These are phyloP conservation scores for Hypoxylon sp. DNA, from an alignment of 2,329 filamentous ascomycete genomes.

Conservation along the genomic window DNA sequence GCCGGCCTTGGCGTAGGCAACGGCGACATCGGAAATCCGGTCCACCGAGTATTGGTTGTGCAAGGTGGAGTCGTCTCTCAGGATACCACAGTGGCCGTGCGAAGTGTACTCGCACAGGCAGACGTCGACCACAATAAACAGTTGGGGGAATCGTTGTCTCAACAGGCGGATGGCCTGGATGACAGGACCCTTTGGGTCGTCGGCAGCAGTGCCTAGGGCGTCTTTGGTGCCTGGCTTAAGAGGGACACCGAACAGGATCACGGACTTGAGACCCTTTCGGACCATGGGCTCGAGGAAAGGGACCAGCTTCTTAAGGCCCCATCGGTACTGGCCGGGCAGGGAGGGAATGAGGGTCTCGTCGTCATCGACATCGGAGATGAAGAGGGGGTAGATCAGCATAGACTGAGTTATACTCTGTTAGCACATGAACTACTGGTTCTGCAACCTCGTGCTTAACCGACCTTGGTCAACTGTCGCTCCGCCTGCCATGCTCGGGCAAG, in stretches of 20 bases:
- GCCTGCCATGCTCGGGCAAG: constrained; percentile 83
- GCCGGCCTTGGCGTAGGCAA: constrained; percentile 93
- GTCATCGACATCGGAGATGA: constrained; percentile 92
- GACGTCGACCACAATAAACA: constrained; percentile 92
- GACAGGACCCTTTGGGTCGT: constrained; percentile 91
- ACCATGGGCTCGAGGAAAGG: constrained; percentile 87
- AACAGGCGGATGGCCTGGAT: constrained; percentile 86
- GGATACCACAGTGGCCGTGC: constrained; percentile 95
- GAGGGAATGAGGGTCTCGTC: constrained; percentile 91
- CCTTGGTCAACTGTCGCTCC: constrained; percentile 86
- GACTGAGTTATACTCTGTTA: constrained; percentile 64
- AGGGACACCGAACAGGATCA: constrained; percentile 96
- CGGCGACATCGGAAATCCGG: constrained; percentile 94
- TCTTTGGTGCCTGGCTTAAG: constrained; percentile 84
- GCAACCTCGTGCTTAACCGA: constrained; percentile 47
- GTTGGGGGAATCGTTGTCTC: constrained; percentile 82
- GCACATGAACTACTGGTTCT: not conserved
- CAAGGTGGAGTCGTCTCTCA: constrained; percentile 88
- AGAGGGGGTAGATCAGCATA: constrained; percentile 98
- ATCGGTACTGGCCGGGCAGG: constrained; percentile 87
- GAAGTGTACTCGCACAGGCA: constrained; percentile 99
- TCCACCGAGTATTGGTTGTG: constrained; percentile 96
- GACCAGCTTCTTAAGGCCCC: constrained; percentile 85
- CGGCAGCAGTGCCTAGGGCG: constrained; percentile 87
- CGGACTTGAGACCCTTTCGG: constrained; percentile 86